Evolutionary conservation across 805 yeast genomes (phyloP).

Genomic region (Starmerella vitae): DNA sequence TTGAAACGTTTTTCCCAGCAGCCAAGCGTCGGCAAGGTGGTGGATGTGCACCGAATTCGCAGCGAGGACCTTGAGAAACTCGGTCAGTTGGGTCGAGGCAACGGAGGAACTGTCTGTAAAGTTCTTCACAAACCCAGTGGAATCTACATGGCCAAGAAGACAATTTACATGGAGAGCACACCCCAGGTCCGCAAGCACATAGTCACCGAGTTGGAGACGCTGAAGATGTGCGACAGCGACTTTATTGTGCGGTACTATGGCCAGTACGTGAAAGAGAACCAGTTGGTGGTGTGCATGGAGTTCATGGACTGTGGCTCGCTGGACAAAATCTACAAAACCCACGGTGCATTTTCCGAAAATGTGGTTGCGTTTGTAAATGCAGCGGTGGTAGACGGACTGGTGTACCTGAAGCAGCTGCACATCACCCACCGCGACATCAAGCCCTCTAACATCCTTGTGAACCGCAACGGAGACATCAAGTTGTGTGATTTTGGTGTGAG

Average conservation of each 20-base stretch:
- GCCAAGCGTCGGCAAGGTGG: conserved; percentile 4
- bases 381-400: conserved; percentile 66
- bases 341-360: conserved; percentile 53
- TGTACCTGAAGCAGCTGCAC: conserved; percentile 68
- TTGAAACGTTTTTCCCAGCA: conserved; percentile 6
- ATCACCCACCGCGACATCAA: conserved; percentile 93
- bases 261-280: conserved; percentile 55
- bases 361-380: conserved; percentile 62
- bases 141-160: conserved; percentile 78
- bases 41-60: conserved; percentile 21
- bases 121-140: conserved; percentile 82
- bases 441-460: conserved; percentile 84
- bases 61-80: conserved; percentile 60
- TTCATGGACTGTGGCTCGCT: conserved; percentile 90
- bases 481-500: conserved; percentile 95
- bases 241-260: conserved; percentile 85
- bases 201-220: conserved; percentile 71
- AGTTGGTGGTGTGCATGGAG: conserved; percentile 87
- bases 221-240: conserved; percentile 75
- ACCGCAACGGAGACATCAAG: conserved; percentile 74
- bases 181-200: conserved; percentile 69
- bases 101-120: conserved; percentile 83
- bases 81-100: conserved; percentile 78
- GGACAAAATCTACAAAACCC: conserved; percentile 53
- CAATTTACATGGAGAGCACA: conserved; percentile 73